Conservation (phyloP, 23 red algal genomes). For the Porphyridium purpureum region DNA sequence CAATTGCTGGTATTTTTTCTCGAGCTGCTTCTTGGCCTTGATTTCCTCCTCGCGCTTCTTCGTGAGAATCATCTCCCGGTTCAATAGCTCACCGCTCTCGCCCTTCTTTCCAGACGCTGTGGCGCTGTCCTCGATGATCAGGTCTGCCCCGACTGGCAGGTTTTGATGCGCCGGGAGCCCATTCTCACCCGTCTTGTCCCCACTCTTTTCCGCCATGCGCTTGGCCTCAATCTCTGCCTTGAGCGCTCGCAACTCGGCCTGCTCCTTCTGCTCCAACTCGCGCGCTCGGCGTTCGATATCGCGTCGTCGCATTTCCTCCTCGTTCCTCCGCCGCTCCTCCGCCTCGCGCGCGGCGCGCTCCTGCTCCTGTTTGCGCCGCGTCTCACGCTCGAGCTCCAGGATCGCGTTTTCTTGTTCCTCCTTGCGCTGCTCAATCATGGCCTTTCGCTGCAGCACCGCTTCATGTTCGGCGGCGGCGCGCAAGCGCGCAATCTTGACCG, state of each 20-base stretch:
- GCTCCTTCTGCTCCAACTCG: slow-evolving; percentile 58
- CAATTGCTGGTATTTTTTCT: slow-evolving; percentile 46
- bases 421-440: slow-evolving; percentile 49
- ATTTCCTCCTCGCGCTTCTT: slow-evolving; percentile 74
- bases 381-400: slow-evolving; percentile 1
- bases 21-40: slow-evolving; percentile 36
- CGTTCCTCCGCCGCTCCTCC: slow-evolving; percentile 58
- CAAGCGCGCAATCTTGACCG: not conserved
- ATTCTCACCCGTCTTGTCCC: slow-evolving; percentile 2
- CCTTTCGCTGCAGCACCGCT: slow-evolving; percentile 34
- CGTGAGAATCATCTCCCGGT: slow-evolving; percentile 53
- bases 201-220: slow-evolving; percentile 4
- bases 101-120: slow-evolving; percentile 17
- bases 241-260: slow-evolving; percentile 36
- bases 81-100: slow-evolving; percentile 1
- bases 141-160: not conserved
- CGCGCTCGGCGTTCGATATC: slow-evolving; percentile 16
- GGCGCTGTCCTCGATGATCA: not conserved
- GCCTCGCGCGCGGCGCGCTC: slow-evolving; percentile 26
- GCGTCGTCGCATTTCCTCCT: slow-evolving; percentile 52
- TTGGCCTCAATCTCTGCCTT: slow-evolving; percentile 19
- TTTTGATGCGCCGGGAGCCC: not conserved
- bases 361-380: slow-evolving; percentile 25
- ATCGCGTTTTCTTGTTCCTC: slow-evolving; percentile 34
- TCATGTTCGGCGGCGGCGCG: slow-evolving; percentile 12